Conservation (phyloP, 192 early-diverging fungal genomes). For the Coemansia sp. region DNA sequence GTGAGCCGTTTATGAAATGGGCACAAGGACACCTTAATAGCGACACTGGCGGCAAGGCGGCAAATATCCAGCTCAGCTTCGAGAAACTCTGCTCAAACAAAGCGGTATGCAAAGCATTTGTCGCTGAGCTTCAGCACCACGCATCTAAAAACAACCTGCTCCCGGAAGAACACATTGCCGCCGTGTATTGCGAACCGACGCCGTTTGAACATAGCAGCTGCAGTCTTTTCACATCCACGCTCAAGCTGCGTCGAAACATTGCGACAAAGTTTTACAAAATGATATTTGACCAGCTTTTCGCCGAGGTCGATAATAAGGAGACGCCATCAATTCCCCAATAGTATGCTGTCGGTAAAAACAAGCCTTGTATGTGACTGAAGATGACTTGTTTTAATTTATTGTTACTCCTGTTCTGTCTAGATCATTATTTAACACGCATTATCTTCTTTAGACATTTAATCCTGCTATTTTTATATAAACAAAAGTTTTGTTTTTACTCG, state of each 20-base stretch:
- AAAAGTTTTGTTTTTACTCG: too few relatives aligned
- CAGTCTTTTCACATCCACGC: slow-evolving; percentile 79
- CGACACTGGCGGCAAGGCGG: not conserved
- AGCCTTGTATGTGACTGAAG: too few relatives aligned
- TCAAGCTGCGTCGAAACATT: slow-evolving; percentile 71
- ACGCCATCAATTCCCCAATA: slow-evolving; percentile 39
- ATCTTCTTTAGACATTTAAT: too few relatives aligned
- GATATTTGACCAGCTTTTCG: slow-evolving; percentile 58
- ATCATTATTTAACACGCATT: too few relatives aligned
- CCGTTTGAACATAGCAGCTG: slow-evolving; percentile 68
- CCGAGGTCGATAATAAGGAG: slow-evolving; percentile 58
- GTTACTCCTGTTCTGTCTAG: too few relatives aligned
- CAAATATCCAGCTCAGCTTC: slow-evolving; percentile 8
- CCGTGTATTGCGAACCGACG: slow-evolving; percentile 66
- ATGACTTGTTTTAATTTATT: too few relatives aligned
- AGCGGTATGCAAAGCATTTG: slow-evolving; percentile 60
- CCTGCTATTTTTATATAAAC: too few relatives aligned
- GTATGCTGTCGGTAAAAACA: too few relatives aligned
- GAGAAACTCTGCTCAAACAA: slow-evolving; percentile 57
- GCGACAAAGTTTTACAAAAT: slow-evolving; percentile 55
- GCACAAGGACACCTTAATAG: slow-evolving; percentile 27
- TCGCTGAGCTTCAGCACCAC: slow-evolving; percentile 58
- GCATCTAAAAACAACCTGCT: slow-evolving; percentile 65
- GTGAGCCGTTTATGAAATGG: slow-evolving; percentile 66
- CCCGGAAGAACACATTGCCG: slow-evolving; percentile 77